phyloP scores from a whole-genome alignment of 768 basidiomycete genomes.

The Boletellus ananas region DNA sequence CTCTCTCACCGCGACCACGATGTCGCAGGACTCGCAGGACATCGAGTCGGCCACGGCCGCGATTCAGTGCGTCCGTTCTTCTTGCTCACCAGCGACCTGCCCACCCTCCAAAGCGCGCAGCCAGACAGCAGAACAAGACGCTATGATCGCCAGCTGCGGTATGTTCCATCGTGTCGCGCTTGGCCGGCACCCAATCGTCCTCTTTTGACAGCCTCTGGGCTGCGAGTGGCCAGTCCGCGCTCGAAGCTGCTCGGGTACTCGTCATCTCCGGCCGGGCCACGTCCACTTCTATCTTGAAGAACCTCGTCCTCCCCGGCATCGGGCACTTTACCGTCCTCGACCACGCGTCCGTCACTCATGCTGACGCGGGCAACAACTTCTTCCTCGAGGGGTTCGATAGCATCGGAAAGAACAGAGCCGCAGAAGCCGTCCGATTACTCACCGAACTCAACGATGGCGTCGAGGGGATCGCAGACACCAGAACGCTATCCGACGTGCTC shows the following conservation, averaged over 20 bases:
- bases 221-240: slow-evolving; percentile 81
- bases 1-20: slow-evolving; percentile 19
- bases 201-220: slow-evolving; percentile 74
- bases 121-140: slow-evolving; percentile 87
- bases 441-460: slow-evolving; percentile 88
- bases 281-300: slow-evolving; percentile 88
- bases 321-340: slow-evolving; percentile 95
- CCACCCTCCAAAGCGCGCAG: slow-evolving; percentile 40
- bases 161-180: slow-evolving; percentile 12
- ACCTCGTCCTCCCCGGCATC: slow-evolving; percentile 93
- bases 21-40: slow-evolving; percentile 42
- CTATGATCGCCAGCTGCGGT: slow-evolving; percentile 96
- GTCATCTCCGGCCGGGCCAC: slow-evolving; percentile 81
- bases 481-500: slow-evolving; percentile 56
- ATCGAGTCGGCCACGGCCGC: slow-evolving; percentile 44
- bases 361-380: slow-evolving; percentile 95
- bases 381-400: slow-evolving; percentile 78
- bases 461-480: slow-evolving; percentile 57
- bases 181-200: neutral
- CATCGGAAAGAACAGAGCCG: slow-evolving; percentile 75
- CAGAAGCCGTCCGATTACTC: slow-evolving; percentile 73
- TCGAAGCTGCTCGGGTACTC: slow-evolving; percentile 80
- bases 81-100: neutral
- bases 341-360: slow-evolving; percentile 49
- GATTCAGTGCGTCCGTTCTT: slow-evolving; percentile 29